A percentile compares a stretch with the other conserved stretches of the same genome.
phyloP scores from a whole-genome alignment of 2,329 filamentous ascomycete genomes.

The Cryoendolithus antarcticus region DNA sequence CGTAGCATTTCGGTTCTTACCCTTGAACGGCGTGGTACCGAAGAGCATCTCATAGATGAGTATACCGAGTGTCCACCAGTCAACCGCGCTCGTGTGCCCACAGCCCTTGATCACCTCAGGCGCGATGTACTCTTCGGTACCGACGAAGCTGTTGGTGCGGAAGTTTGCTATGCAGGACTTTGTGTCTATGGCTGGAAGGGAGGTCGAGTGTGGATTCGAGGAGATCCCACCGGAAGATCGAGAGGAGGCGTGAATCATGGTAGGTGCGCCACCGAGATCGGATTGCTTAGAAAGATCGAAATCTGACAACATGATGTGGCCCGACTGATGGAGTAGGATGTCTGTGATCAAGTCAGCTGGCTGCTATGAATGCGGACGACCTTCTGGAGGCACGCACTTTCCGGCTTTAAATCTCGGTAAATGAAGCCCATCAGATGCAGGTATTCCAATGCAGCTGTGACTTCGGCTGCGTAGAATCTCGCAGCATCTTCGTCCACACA shows the following conservation, averaged over 20 bases:
- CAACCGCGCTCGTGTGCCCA: conserved; percentile 83
- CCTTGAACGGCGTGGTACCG: conserved; percentile 97
- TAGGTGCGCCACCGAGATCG: conserved; percentile 85
- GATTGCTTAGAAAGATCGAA: conserved; percentile 98
- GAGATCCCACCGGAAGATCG: conserved; percentile 49
- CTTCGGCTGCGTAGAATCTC: conserved; percentile 92
- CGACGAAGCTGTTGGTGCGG: conserved; percentile 95
- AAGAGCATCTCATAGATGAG: conserved; percentile 98
- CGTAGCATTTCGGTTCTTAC: conserved; percentile 95
- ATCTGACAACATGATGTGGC: conserved; percentile 98
- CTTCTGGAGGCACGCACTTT: conserved; percentile 52
- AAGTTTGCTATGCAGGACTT: conserved; percentile 98
- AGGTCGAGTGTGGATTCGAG: conserved; percentile 45
- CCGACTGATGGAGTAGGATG: conserved; percentile 95
- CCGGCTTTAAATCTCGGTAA: conserved; percentile 92
- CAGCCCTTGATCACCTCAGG: conserved; percentile 98
- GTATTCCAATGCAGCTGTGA: conserved; percentile 91
- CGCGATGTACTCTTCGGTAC: conserved; percentile 97
- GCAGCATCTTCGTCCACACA: conserved; percentile 95
- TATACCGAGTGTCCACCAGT: conserved; percentile 98
- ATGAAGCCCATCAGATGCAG: conserved; percentile 99
- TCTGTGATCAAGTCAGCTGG: conserved; percentile 46
- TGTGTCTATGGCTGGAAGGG: conserved; percentile 92
- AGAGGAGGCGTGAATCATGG: conserved; percentile 65
- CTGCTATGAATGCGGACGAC: neutral